These are phyloP conservation scores for Fusarium citri DNA, from an alignment of 2,329 filamentous ascomycete genomes.

Conservation along the genomic window DNA sequence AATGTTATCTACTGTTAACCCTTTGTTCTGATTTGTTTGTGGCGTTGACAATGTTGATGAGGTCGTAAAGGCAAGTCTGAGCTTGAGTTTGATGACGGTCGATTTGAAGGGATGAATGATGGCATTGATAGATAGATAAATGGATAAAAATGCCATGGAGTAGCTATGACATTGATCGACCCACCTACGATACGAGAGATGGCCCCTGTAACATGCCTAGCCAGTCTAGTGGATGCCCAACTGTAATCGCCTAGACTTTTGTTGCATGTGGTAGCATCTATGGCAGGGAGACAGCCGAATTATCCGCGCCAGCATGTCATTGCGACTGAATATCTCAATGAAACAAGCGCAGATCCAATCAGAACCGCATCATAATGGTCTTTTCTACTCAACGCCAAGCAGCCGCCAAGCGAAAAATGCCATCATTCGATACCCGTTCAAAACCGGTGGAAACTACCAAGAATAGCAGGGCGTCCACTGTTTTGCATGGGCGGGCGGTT, in stretches of 20 bases:
- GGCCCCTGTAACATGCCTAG: slow-evolving; percentile 5
- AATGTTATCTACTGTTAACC: slow-evolving; percentile 55
- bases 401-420: slow-evolving; percentile 14
- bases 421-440: slow-evolving; percentile 5
- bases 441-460: slow-evolving; percentile 19
- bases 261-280: slow-evolving; percentile 32
- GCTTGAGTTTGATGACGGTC: slow-evolving; percentile 48
- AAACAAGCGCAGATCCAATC: slow-evolving; percentile 29
- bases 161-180: slow-evolving; percentile 2
- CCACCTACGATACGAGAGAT: slow-evolving; percentile 2
- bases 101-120: slow-evolving; percentile 13
- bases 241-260: not conserved
- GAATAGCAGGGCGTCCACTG: slow-evolving; percentile 30
- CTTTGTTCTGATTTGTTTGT: slow-evolving; percentile 42
- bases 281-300: slow-evolving; percentile 20
- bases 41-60: slow-evolving; percentile 56
- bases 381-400: not conserved
- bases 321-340: slow-evolving; percentile 3
- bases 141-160: slow-evolving; percentile 25
- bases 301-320: slow-evolving; percentile 3
- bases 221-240: too few relatives aligned
- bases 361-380: not conserved
- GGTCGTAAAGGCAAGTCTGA: slow-evolving; percentile 75
- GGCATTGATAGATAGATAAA: slow-evolving; percentile 9
- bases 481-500: slow-evolving; percentile 10